Base-by-base conservation (phyloP, 306 rosid genomes). In the Quercus cerris region DNA sequence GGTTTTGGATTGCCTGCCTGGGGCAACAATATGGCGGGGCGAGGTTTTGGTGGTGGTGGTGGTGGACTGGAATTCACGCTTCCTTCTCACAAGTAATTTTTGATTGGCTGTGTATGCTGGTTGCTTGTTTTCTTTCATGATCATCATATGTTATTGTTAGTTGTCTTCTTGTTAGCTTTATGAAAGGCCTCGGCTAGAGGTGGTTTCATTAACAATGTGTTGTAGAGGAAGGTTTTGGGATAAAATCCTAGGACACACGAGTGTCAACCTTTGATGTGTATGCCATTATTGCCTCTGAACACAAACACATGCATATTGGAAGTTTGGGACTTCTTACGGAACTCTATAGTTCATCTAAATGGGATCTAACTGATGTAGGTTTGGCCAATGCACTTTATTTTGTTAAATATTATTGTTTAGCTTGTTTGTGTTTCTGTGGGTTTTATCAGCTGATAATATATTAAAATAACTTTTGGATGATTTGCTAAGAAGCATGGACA, bases 51-150 rank as follows among this genome's bases (percentile, higher is more conserved):
- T 44, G 87, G 41, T 35, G 31, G 97, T 78, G 99, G 99, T 35
- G 41, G 97, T 77, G 99, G 99, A 75, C 85, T 91, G 73, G 99
- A 96, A 62, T 96, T 96, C 84, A 93, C 98, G 10, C 97, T 96
- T 85, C 99, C 99, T 81, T 93, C 99, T 20, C 99, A 96, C 87
- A 96, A 96, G 99, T 96, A 93, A 88, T 70, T 78, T 77, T 78
- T 64, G 56, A 27, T 70, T 71, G 19, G 59, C 46, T 78, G 38
- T 41, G 33, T 78, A 51, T 67, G 73, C 27, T 75, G 51, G 67
- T 68, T 4, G 56, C 79, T 46, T 25, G 38, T 56, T 49, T 69
- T 27, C 20, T 55, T 73, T 78, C 78, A 71, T 35, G 68, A 55
- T 10, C 55, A 51, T 70, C 75, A 30, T 35, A 73, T 74, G 41